These are phyloP conservation scores for Colletotrichum spaethianum DNA, from an alignment of 2,329 filamentous ascomycete species.

Conservation along the genomic window DNA sequence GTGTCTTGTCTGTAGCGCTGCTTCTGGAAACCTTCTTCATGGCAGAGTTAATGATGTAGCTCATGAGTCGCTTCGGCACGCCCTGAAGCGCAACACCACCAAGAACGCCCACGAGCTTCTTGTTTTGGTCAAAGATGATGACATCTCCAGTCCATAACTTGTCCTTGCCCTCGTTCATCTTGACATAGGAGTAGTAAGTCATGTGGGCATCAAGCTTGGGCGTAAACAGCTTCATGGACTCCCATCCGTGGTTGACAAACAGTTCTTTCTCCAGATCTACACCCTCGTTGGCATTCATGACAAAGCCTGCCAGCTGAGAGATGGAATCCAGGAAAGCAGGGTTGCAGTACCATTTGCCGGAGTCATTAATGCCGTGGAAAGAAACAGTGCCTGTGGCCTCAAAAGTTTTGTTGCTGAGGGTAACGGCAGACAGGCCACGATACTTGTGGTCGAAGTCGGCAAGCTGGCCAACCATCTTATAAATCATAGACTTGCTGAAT, in stretches of 20 bases:
- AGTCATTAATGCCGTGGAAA: constrained; percentile 62
- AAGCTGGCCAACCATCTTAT: constrained; percentile 75
- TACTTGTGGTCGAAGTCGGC: constrained; percentile 70
- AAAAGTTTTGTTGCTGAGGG: constrained; percentile 61
- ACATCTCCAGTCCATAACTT: constrained; percentile 67
- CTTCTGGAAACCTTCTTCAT: constrained; percentile 58
- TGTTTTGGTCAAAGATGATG: constrained; percentile 67
- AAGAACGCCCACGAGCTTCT: constrained; percentile 61
- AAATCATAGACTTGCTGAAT: constrained; percentile 81
- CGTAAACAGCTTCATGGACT: constrained; percentile 61
- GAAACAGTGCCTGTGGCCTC: constrained; percentile 59
- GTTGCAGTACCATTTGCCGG: constrained; percentile 66
- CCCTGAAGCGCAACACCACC: constrained; percentile 76
- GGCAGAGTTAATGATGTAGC: constrained; percentile 68
- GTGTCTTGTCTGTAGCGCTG: constrained; percentile 60
- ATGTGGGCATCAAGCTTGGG: constrained; percentile 60
- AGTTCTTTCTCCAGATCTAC: constrained; percentile 68
- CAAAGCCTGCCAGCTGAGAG: constrained; percentile 72
- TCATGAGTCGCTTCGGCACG: constrained; percentile 75
- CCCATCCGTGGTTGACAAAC: constrained; percentile 73
- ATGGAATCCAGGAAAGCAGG: constrained; percentile 72
- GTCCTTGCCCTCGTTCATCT: constrained; percentile 67
- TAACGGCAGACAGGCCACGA: constrained; percentile 70
- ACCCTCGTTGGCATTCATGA: constrained; percentile 71
- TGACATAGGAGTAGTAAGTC: constrained; percentile 69